These are phyloP conservation scores for Paulownia fortunei DNA, from an alignment of 257 asterid species.

Conservation along the genomic window DNA sequence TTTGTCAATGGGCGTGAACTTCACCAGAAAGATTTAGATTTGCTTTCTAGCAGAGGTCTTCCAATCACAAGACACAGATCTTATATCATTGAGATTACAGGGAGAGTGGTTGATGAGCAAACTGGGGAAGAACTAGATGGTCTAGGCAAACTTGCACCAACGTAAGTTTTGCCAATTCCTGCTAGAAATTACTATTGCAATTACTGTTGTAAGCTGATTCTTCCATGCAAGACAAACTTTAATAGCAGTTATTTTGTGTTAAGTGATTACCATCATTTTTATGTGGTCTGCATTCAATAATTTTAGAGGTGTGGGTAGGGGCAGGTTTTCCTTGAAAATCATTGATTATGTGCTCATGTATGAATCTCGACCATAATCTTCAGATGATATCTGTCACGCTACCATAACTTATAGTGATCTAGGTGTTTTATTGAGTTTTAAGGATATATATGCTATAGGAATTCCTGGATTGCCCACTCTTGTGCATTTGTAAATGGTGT, in stretches of 20 bases:
- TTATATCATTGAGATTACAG: slow-evolving; percentile 73
- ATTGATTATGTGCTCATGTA: background rate
- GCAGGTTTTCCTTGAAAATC: background rate
- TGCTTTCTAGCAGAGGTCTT: slow-evolving; percentile 84
- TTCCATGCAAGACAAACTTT: background rate
- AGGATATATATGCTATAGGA: background rate
- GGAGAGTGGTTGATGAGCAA: slow-evolving; percentile 78
- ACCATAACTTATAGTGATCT: background rate
- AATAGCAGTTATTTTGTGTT: slow-evolving; percentile 1
- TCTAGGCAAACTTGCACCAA: slow-evolving; percentile 96
- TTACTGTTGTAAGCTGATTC: background rate
- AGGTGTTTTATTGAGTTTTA: background rate
- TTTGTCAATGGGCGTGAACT: slow-evolving; percentile 93
- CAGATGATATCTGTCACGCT: too few relatives aligned
- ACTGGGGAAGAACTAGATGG: slow-evolving; percentile 87
- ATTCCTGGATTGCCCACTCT: background rate
- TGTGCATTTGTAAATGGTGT: background rate
- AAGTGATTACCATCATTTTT: background rate
- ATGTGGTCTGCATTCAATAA: background rate
- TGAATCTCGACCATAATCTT: background rate
- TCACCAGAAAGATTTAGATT: slow-evolving; percentile 79
- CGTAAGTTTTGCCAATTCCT: slow-evolving; percentile 58
- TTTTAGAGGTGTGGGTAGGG: background rate
- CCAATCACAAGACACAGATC: slow-evolving; percentile 66
- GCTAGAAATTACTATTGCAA: background rate